phyloP scores from a whole-genome alignment of 208 protist genomes.

The Acanthamoeba castellanii region DNA sequence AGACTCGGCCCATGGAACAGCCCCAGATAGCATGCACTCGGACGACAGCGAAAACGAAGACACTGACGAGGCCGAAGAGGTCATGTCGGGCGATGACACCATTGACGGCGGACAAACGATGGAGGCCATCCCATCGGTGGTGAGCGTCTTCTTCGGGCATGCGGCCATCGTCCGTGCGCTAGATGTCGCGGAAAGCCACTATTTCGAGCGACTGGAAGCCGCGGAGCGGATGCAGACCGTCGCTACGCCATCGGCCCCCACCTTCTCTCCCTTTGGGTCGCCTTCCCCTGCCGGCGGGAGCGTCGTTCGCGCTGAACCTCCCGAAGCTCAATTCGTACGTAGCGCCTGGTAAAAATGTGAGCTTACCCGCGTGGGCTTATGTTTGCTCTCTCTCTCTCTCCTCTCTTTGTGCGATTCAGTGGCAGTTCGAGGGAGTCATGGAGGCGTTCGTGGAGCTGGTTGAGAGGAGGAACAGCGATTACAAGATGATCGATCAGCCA shows the following conservation, averaged over 20 bases:
- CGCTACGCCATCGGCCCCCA: constrained; percentile 21
- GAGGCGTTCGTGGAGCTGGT: constrained; percentile 59
- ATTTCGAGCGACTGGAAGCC: constrained; percentile 37
- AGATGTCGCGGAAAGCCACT: constrained; percentile 1
- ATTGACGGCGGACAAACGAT: background rate
- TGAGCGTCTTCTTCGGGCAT: constrained; percentile 47
- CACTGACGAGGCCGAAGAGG: constrained; percentile 30
- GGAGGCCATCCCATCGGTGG: constrained; percentile 35
- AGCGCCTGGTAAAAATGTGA: background rate
- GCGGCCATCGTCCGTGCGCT: background rate
- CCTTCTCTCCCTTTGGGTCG: constrained; percentile 28
- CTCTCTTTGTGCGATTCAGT: background rate
- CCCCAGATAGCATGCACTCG: background rate
- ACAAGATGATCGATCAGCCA: constrained; percentile 41
- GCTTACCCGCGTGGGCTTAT: no score
- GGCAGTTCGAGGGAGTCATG: constrained; percentile 24
- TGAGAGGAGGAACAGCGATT: constrained; percentile 17
- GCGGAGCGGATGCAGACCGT: background rate
- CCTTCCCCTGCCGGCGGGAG: background rate
- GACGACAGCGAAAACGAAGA: constrained; percentile 34
- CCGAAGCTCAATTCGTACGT: background rate
- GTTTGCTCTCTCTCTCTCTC: background rate
- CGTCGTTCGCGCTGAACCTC: background rate
- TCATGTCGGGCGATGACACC: background rate
- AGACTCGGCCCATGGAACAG: background rate